Percentiles rank a stretch among this genome's conserved stretches.
phyloP scores from a whole-genome alignment of 345 rosid genomes.

The Rhizophora mangle region DNA sequence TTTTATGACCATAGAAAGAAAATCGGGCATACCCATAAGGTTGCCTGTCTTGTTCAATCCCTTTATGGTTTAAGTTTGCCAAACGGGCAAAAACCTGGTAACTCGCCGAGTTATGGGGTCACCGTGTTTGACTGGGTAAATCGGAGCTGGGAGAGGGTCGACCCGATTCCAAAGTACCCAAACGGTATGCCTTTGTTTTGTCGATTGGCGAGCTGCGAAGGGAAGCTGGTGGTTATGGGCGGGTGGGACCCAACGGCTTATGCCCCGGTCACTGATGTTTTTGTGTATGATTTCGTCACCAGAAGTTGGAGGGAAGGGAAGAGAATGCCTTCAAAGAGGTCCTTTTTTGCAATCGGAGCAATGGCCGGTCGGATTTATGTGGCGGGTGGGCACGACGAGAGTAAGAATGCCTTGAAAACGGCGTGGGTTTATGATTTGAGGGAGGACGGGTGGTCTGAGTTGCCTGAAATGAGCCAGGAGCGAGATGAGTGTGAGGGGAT shows the following conservation, averaged over 20 bases:
- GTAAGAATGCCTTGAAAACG: constrained; percentile 55
- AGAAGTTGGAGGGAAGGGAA: constrained; percentile 46
- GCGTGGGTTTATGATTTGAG: constrained; percentile 60
- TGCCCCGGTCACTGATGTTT: constrained; percentile 49
- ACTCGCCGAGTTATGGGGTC: constrained; percentile 34
- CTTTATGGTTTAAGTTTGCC: not conserved
- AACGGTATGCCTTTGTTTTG: constrained; percentile 62
- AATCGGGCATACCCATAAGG: constrained; percentile 36
- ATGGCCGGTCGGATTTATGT: constrained; percentile 32
- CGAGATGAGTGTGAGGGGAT: constrained; percentile 72
- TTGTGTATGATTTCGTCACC: constrained; percentile 47
- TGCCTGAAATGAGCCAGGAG: constrained; percentile 48
- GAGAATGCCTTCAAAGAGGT: constrained; percentile 50
- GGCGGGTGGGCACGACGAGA: constrained; percentile 73
- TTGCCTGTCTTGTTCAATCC: constrained; percentile 60
- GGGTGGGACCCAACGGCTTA: constrained; percentile 69
- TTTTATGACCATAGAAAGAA: constrained; percentile 45
- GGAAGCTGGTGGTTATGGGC: constrained; percentile 57
- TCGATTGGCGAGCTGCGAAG: constrained; percentile 54
- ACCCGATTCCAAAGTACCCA: constrained; percentile 41
- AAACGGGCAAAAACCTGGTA: constrained; percentile 22
- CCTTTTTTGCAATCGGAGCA: constrained; percentile 54
- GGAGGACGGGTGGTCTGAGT: constrained; percentile 53
- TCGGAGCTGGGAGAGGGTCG: constrained; percentile 42
- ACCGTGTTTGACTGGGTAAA: constrained; percentile 43